phyloP scores from a whole-genome alignment of 495 filamentous ascomycete genomes.

The Filosporella fistucella region DNA sequence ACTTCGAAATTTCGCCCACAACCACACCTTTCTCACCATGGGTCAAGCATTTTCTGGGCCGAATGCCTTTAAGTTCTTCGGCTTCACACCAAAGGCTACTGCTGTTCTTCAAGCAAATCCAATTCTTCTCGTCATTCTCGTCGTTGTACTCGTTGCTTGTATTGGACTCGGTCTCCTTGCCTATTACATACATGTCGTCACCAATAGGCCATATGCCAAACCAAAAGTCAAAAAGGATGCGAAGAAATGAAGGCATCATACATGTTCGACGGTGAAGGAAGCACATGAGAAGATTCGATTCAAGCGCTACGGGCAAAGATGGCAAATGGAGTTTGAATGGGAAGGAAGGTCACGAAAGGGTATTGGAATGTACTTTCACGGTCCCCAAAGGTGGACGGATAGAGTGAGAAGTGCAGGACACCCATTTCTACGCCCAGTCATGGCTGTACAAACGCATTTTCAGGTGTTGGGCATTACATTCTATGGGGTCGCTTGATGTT shows the following conservation, averaged over 20 bases:
- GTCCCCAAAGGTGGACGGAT: conserved; percentile 10
- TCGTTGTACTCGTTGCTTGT: conserved; percentile 8
- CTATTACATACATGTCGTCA: conserved; percentile 19
- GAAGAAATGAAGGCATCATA: conserved; percentile 5
- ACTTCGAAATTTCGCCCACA: background rate
- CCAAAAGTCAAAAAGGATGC: conserved; percentile 18
- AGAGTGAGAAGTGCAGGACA: conserved; percentile 20
- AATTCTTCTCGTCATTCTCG: conserved; percentile 16
- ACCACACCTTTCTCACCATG: conserved; percentile 15
- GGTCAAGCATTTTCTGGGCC: conserved; percentile 24
- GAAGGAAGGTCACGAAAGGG: no score
- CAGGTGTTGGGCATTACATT: no score
- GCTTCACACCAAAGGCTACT: conserved; percentile 21
- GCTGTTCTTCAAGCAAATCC: conserved; percentile 19
- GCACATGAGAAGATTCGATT: background rate
- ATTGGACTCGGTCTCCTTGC: conserved; percentile 4
- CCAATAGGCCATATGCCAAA: conserved; percentile 21
- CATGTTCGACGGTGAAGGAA: background rate
- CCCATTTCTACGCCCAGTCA: no score
- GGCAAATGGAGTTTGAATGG: no score
- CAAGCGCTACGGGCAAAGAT: background rate
- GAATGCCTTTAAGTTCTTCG: conserved; percentile 25
- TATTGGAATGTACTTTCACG: conserved; percentile 2
- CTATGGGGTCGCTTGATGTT: no score
- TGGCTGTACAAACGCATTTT: no score